Percentiles rank a stretch among this genome's conserved stretches.
Conservation (phyloP, 805 yeast species). For the Cyberlindnera americana region DNA sequence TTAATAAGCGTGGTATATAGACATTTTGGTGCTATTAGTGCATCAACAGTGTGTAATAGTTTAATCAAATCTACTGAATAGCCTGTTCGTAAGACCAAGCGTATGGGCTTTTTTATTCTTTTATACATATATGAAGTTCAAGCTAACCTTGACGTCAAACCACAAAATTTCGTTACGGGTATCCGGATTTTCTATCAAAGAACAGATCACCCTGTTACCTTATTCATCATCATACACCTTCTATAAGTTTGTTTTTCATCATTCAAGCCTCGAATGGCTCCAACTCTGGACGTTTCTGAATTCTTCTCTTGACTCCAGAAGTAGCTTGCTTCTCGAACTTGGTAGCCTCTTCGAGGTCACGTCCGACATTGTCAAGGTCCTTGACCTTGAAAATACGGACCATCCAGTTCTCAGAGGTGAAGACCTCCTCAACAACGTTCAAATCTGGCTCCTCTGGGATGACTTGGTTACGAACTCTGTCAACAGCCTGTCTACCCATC, state of each 20-base stretch:
- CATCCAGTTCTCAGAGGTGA: constrained; percentile 94
- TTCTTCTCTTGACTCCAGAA: constrained; percentile 35
- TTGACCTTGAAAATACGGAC: constrained; percentile 92
- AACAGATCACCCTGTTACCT: not conserved
- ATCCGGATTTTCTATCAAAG: not conserved
- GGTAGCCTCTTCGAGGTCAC: constrained; percentile 62
- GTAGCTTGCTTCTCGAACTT: constrained; percentile 41
- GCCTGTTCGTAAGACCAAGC: too few species aligned
- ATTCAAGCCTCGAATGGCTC: constrained; percentile 30
- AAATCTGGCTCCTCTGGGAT: constrained; percentile 59
- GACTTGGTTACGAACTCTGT: constrained; percentile 85
- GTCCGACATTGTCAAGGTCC: constrained; percentile 81
- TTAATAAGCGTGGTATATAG: too few species aligned
- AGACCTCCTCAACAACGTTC: constrained; percentile 87
- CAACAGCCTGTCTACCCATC: constrained; percentile 57
- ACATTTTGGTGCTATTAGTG: not conserved
- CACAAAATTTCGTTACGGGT: not conserved
- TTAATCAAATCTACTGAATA: too few species aligned
- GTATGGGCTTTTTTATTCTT: too few species aligned
- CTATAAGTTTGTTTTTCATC: not conserved
- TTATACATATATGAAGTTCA: constrained; percentile 1
- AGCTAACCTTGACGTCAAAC: not conserved
- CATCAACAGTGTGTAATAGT: too few species aligned
- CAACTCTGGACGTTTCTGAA: constrained; percentile 49
- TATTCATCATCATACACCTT: not conserved